A percentile compares a stretch with the other conserved stretches of the same genome.
Evolutionary conservation across 371 early-diverging fungal genomes (phyloP).

Genomic region (Rhizopus microsporus): DNA sequence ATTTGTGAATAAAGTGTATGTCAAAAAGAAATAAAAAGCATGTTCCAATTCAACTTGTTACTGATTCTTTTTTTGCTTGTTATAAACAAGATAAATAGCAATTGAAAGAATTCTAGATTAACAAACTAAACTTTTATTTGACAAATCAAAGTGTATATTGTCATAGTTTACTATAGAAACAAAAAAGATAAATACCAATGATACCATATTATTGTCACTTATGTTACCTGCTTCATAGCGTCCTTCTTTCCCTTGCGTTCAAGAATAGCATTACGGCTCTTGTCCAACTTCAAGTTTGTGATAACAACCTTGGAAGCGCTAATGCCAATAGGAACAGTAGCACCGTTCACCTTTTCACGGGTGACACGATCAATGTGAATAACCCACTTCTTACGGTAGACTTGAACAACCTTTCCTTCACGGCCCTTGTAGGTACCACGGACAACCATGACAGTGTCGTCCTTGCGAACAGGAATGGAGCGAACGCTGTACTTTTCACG

Average conservation of each 20-base stretch:
- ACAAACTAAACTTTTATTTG: slow-evolving; percentile 1
- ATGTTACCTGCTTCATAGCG: slow-evolving; percentile 43
- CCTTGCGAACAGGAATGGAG: slow-evolving; percentile 95
- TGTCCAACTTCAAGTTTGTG: slow-evolving; percentile 93
- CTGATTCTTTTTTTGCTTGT: no score
- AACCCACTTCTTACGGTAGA: slow-evolving; percentile 97
- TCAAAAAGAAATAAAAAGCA: no score
- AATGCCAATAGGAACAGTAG: slow-evolving; percentile 89
- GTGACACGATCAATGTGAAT: slow-evolving; percentile 96
- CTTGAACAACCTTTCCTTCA: slow-evolving; percentile 93
- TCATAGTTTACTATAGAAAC: slow-evolving; percentile 4
- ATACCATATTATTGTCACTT: not conserved
- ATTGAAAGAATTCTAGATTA: not conserved
- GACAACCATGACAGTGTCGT: slow-evolving; percentile 95
- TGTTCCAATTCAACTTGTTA: no score
- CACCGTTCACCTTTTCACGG: slow-evolving; percentile 97
- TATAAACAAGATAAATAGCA: not conserved
- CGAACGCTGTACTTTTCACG: slow-evolving; percentile 94
- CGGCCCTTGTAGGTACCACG: slow-evolving; percentile 96
- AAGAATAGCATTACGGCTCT: slow-evolving; percentile 89
- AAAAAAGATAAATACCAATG: not conserved
- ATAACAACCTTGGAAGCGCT: slow-evolving; percentile 98
- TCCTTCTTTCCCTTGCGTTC: slow-evolving; percentile 71
- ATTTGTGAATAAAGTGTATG: no score
- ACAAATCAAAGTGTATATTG: not conserved